Evolutionary conservation across 257 asterid species (phyloP), one percentile per base, ranked within the genome.

Genomic region (Fraxinus americana): DNA sequence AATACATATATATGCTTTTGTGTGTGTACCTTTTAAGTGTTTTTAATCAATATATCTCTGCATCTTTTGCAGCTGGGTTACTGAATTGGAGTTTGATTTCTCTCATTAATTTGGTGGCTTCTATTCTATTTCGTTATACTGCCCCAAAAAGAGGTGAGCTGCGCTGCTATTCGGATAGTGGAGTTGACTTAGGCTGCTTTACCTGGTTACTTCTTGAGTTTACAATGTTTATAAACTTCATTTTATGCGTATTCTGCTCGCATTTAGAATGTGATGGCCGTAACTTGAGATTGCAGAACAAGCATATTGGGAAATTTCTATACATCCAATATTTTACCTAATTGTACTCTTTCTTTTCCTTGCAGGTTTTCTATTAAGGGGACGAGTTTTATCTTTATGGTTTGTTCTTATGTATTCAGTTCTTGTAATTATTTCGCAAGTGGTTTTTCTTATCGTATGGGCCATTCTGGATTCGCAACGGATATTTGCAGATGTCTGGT

Each of bases 1-100:
- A 12, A 63, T 27, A 50, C 27, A n/a, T 61, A 10, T 32, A n/a
- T 17, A 32, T 71, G 48, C 30, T 76, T 66, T 52, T 11, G 21
- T 8, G n/a, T 67, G 5, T 21, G 67, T 34, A 13, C 71, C 39
- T 41, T 70, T 76, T 65, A 23, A 25, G 50, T 71, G 69, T 4
- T 57, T 43, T 29, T 41, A 71, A 48, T 73, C 23, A 9, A 7
- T 25, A 25, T 57, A 38, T 27, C 65, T 61, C 32, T 61, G 72
- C 65, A 69, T 16, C 77, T 70, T 75, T 79, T 88, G 90, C 97
- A 92, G 97, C 91, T 84, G 92, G 90, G 17, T 78, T 91, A 70
- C 85, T 88, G 83, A 85, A 88, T 76, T 90, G 97, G 97, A 91
- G 95, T 82, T 85, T 92, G 91, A 88, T 92, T 79, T 91, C 92